Conservation (phyloP, 768 basidiomycete genomes). For the Royoungia palumana region DNA sequence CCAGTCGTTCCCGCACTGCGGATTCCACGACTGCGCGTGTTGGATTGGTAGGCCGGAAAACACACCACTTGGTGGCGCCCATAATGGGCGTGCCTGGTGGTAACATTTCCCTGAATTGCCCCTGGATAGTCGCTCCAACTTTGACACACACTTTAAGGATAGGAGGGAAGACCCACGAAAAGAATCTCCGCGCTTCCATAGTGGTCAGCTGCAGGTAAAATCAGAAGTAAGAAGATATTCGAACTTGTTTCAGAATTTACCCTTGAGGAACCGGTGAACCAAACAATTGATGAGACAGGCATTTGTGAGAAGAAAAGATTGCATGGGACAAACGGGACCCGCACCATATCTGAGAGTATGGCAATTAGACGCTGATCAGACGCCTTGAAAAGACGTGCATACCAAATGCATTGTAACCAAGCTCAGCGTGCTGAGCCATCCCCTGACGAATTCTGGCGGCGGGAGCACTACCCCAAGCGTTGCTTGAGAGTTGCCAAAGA, state of each 20-base stretch:
- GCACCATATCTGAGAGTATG: conserved; percentile 51
- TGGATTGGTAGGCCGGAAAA: conserved; percentile 54
- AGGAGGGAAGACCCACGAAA: conserved; percentile 49
- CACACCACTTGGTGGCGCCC: conserved; percentile 86
- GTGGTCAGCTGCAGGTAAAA: conserved; percentile 62
- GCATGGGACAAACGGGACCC: conserved; percentile 17
- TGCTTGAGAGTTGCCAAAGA: conserved; percentile 84
- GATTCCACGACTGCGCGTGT: conserved; percentile 56
- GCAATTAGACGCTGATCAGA: conserved; percentile 13
- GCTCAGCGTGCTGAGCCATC: conserved; percentile 61
- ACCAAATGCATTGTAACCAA: conserved; percentile 51
- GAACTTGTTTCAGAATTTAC: conserved; percentile 15
- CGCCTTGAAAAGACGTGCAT: conserved; percentile 11
- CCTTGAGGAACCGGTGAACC: conserved; percentile 17
- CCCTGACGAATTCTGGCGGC: conserved; percentile 60
- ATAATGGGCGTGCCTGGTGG: conserved; percentile 43
- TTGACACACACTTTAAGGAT: neutral
- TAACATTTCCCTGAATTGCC: conserved; percentile 57
- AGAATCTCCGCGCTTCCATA: conserved; percentile 82
- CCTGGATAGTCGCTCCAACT: conserved; percentile 41
- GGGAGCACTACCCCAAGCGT: conserved; percentile 79
- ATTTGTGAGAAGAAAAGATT: conserved; percentile 15
- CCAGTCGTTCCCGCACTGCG: conserved; percentile 66
- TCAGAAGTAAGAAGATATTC: conserved; percentile 8
- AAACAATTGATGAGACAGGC: neutral